Evolutionary conservation across 2,329 filamentous ascomycete genomes (phyloP).

Genomic region (Camptophora hylomeconis): DNA sequence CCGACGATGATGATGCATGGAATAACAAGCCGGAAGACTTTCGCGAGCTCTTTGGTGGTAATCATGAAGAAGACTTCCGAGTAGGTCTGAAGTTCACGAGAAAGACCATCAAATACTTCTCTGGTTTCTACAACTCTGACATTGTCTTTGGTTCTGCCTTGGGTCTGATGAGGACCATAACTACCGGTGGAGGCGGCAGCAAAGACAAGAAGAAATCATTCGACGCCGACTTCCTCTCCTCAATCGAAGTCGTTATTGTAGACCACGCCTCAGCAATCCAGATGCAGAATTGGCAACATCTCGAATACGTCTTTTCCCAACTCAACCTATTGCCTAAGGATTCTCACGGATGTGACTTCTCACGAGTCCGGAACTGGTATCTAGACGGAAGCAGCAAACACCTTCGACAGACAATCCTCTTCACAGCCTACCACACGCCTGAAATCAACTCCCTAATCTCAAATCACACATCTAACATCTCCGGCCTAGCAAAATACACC

Average conservation of each 20-base stretch:
- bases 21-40: conserved; percentile 75
- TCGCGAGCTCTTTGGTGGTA: conserved; percentile 77
- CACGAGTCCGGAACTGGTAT: conserved; percentile 80
- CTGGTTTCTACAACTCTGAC: conserved; percentile 92
- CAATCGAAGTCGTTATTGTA: conserved; percentile 77
- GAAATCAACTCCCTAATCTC: conserved; percentile 73
- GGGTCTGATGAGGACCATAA: conserved; percentile 80
- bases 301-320: conserved; percentile 82
- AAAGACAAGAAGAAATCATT: conserved; percentile 43
- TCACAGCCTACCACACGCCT: conserved; percentile 74
- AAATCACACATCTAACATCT: conserved; percentile 63
- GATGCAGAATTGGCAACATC: conserved; percentile 98
- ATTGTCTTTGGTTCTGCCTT: conserved; percentile 86
- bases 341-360: conserved; percentile 85
- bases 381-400: conserved; percentile 71
- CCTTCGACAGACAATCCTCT: conserved; percentile 73
- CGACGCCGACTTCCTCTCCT: conserved; percentile 79
- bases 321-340: conserved; percentile 84
- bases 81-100: conserved; percentile 93
- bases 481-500: conserved; percentile 64
- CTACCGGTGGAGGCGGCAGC: conserved; percentile 36
- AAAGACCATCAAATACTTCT: conserved; percentile 89
- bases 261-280: conserved; percentile 87
- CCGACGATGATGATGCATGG: conserved; percentile 51
- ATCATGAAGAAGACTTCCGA: conserved; percentile 94